These are phyloP conservation scores for Aspergillus sp. DNA, from an alignment of 2,329 filamentous ascomycete species.

Conservation along the genomic window DNA sequence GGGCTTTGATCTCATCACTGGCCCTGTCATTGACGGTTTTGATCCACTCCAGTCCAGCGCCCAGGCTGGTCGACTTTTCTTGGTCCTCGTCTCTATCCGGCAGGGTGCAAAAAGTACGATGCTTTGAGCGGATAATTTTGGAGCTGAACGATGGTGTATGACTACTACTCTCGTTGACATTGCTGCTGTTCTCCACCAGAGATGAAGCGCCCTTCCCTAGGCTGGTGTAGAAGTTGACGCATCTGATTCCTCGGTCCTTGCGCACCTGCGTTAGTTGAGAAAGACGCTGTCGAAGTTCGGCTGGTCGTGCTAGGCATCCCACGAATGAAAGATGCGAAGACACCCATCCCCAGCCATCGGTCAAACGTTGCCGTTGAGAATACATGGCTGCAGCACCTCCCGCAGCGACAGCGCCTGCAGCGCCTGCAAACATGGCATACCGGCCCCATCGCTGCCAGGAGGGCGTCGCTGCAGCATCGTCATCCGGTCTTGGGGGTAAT, in stretches of 20 bases:
- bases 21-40: conserved; percentile 76
- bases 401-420: conserved; percentile 73
- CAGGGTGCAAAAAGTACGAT: conserved; percentile 86
- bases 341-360: conserved; percentile 75
- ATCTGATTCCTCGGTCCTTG: conserved; percentile 68
- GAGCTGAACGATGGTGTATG: conserved; percentile 30
- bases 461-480: conserved; percentile 48
- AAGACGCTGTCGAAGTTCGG: conserved; percentile 76
- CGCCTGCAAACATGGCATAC: conserved; percentile 82
- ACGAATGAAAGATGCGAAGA: conserved; percentile 92
- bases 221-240: conserved; percentile 82
- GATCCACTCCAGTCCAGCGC: conserved; percentile 59
- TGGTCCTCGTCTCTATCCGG: conserved; percentile 55
- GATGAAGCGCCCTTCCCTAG: conserved; percentile 67
- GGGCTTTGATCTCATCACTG: conserved; percentile 74
- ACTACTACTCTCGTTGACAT: conserved; percentile 1
- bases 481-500: conserved; percentile 32
- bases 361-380: conserved; percentile 77
- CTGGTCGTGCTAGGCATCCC: conserved; percentile 78
- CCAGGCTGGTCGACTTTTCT: conserved; percentile 20
- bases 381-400: conserved; percentile 85
- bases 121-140: conserved; percentile 47
- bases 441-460: conserved; percentile 80
- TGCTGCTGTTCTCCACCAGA: conserved; percentile 25
- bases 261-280: conserved; percentile 65